Evolutionary conservation across 140 eudicot genomes (phyloP).

Genomic region (Erigeron philadelphicus): DNA sequence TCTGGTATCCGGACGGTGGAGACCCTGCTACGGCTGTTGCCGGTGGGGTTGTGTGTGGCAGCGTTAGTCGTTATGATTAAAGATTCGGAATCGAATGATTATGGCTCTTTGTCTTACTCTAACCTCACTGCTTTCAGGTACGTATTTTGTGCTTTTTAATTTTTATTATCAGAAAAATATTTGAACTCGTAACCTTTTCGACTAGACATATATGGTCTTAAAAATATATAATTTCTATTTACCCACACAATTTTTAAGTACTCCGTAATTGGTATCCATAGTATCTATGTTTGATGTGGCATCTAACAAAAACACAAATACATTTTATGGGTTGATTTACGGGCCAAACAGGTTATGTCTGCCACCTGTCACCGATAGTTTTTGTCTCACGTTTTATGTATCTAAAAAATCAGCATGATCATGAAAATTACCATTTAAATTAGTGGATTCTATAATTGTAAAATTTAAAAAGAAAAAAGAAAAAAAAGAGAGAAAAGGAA

Average conservation of each 20-base stretch:
- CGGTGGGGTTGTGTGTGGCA: conserved; percentile 61
- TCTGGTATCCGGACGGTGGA: conserved; percentile 51
- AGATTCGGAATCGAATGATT: conserved; percentile 62
- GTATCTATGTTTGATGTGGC: no score
- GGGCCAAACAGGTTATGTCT: no score
- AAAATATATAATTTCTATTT: not conserved
- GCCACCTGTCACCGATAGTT: no score
- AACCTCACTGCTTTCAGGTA: conserved; percentile 81
- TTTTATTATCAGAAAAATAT: not conserved
- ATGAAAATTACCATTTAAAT: no score
- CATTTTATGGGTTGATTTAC: no score
- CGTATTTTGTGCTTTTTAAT: not conserved
- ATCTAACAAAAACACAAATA: no score
- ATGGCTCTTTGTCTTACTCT: conserved; percentile 71
- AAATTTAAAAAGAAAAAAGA: no score
- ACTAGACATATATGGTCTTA: not conserved
- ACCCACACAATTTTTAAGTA: not conserved
- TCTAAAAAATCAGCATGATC: no score
- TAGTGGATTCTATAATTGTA: no score
- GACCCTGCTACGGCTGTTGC: conserved; percentile 66
- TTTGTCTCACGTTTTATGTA: no score
- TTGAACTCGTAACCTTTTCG: not conserved
- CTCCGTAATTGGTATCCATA: no score
- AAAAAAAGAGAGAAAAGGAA: no score
- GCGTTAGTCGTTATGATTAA: conserved; percentile 78